Conservation (phyloP, 257 asterid species). For the Solanum pinnatisectum region DNA sequence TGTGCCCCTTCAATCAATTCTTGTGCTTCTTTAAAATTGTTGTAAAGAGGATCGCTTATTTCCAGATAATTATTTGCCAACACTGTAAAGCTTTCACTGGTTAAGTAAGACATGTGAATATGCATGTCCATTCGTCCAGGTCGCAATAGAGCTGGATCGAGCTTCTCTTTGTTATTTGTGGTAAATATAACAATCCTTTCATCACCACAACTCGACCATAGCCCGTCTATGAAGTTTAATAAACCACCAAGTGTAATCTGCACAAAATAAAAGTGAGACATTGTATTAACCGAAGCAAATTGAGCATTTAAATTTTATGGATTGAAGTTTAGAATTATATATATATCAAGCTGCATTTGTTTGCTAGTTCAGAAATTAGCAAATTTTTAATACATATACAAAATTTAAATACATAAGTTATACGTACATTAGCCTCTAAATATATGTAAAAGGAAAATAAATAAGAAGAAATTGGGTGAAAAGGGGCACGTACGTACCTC, state of each 20-base stretch:
- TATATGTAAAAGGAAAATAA: too few relatives aligned
- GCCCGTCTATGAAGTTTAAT: conserved; percentile 71
- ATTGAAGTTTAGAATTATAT: too few relatives aligned
- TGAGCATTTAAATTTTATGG: background rate
- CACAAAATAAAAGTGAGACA: background rate
- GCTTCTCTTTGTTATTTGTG: conserved; percentile 60
- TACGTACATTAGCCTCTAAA: too few relatives aligned
- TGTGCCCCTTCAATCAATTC: conserved; percentile 23
- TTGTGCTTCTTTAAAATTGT: conserved; percentile 23
- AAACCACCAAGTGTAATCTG: conserved; percentile 64
- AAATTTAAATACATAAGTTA: too few relatives aligned
- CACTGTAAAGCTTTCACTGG: conserved; percentile 39
- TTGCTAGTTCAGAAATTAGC: background rate
- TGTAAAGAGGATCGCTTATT: conserved; percentile 5
- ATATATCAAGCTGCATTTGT: background rate
- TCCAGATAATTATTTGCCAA: conserved; percentile 49
- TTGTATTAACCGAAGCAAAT: background rate
- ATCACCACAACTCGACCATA: conserved; percentile 82
- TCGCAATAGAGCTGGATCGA: conserved; percentile 71
- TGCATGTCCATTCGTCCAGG: conserved; percentile 91
- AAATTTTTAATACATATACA: too few relatives aligned
- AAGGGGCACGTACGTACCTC: conserved; percentile 7
- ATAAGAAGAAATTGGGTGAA: background rate
- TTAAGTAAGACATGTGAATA: conserved; percentile 64
- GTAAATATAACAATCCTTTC: conserved; percentile 65